Percentiles rank a stretch among this genome's conserved stretches.
Evolutionary conservation across 2,329 filamentous ascomycete species (phyloP).

Genomic region (Penicillium glabrum): DNA sequence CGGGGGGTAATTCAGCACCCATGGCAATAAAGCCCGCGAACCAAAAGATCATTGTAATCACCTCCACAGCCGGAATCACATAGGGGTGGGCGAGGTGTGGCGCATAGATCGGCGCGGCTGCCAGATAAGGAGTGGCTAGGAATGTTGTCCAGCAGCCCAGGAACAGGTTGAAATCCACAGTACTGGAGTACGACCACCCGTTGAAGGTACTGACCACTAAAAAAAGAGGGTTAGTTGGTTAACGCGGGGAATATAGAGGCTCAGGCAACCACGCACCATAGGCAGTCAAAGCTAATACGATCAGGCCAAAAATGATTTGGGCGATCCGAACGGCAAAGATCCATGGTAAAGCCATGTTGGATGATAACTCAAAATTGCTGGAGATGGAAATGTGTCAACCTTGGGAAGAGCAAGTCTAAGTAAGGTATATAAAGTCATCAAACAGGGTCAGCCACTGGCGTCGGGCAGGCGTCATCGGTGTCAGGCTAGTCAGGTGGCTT

Average conservation of each 20-base stretch:
- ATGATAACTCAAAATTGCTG: not conserved
- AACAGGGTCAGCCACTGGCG: conserved; percentile 19
- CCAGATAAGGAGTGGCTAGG: conserved; percentile 66
- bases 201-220: conserved; percentile 57
- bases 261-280: conserved; percentile 58
- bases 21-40: conserved; percentile 81
- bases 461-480: conserved; percentile 22
- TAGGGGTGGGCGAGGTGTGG: conserved; percentile 62
- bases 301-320: conserved; percentile 67
- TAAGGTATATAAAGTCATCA: not conserved
- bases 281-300: conserved; percentile 72
- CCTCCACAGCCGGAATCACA: conserved; percentile 66
- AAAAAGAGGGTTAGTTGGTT: not conserved
- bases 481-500: conserved; percentile 11
- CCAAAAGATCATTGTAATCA: conserved; percentile 81
- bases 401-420: not conserved
- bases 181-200: conserved; percentile 53
- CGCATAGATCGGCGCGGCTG: conserved; percentile 64
- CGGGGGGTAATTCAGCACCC: conserved; percentile 62
- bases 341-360: conserved; percentile 26
- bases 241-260: not conserved
- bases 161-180: conserved; percentile 79
- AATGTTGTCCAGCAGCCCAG: conserved; percentile 73
- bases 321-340: conserved; percentile 60
- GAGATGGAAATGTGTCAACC: not conserved